Base-by-base conservation (phyloP, 2,329 filamentous ascomycete species). In the Ampelomyces quisqualis region DNA sequence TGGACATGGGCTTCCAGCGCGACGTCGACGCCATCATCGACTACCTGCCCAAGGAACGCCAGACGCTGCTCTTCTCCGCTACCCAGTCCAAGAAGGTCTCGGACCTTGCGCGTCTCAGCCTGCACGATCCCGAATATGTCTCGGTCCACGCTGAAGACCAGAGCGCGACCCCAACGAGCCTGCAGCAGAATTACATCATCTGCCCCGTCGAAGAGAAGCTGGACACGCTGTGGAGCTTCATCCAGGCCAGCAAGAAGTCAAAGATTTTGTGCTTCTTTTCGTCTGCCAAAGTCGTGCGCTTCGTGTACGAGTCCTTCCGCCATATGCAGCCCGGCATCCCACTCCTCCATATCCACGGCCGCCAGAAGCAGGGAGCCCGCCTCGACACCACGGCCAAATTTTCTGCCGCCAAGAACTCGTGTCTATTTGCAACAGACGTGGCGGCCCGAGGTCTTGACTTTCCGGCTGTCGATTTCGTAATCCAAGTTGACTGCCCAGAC, bases 401-500 rank as follows among this genome's bases (percentile, higher is more conserved):
- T 66, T 84, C 87, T 0, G 76, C 83, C 0, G 81, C 90, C 1
- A 89, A 93, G 60, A 78, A 88, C 41, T 85, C 88, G 1, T 96
- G 93, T 62, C 77, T 98, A 0, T 95, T 98, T 64, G 89, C 93
- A 1, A 98, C 93, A 0, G 93, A 98, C 63, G 89, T 98, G 5
- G 90, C 94, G 3, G 93, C 93, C 0, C 81, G 93, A 67, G 93
- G 93, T 50, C 79, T 98, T 9, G 93, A 98, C 67, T 97, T 98
- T 63, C 93, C 93, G 0, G 85, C 90, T 3, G 93, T 98, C 0
- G 93, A 98, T 67, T 98, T 93, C 86, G 93, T 98, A 4, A 89
- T 98, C n/a, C 93, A 98, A 65, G 79, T 88, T n/a, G 93, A 98
- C 67, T 95, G 88, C 53, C 93, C 93, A 0, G 93, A 98, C 68